phyloP scores from a whole-genome alignment of 805 yeast species.

The Saccharomycopsis microspora region DNA sequence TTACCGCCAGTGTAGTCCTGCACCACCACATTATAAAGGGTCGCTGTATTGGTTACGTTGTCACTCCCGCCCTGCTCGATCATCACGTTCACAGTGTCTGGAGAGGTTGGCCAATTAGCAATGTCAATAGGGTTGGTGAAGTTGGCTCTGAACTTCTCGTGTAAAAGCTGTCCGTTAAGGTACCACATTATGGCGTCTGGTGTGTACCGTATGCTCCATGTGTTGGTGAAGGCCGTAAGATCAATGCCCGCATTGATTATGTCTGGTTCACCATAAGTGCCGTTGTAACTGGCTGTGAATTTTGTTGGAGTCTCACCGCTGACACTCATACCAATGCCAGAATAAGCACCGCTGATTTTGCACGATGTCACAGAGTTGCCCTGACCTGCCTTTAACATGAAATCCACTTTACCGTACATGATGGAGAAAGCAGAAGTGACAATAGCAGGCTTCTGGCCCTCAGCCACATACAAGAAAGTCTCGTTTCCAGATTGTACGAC shows the following conservation, averaged over 20 bases:
- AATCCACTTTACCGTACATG: slow-evolving; percentile 10
- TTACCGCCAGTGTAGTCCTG: slow-evolving; percentile 12
- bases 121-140: slow-evolving; percentile 14
- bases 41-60: neutral
- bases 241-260: slow-evolving; percentile 4
- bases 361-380: slow-evolving; percentile 9
- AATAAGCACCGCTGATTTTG: slow-evolving; percentile 11
- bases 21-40: slow-evolving; percentile 5
- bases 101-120: slow-evolving; percentile 16
- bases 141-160: neutral
- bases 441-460: slow-evolving; percentile 8
- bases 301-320: slow-evolving; percentile 5
- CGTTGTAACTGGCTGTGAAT: slow-evolving; percentile 10
- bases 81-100: slow-evolving; percentile 14
- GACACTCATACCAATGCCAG: slow-evolving; percentile 9
- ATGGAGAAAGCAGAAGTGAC: slow-evolving; percentile 10
- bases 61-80: slow-evolving; percentile 1
- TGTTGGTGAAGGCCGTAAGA: slow-evolving; percentile 9
- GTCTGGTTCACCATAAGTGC: slow-evolving; percentile 10
- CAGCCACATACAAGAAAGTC: slow-evolving; percentile 1
- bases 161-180: slow-evolving; percentile 22
- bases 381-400: slow-evolving; percentile 8
- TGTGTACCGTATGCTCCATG: slow-evolving; percentile 3
- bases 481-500: neutral
- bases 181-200: slow-evolving; percentile 14